These are phyloP conservation scores for Apophysomyces variabilis DNA, from an alignment of 371 early-diverging fungal genomes.

Conservation along the genomic window DNA sequence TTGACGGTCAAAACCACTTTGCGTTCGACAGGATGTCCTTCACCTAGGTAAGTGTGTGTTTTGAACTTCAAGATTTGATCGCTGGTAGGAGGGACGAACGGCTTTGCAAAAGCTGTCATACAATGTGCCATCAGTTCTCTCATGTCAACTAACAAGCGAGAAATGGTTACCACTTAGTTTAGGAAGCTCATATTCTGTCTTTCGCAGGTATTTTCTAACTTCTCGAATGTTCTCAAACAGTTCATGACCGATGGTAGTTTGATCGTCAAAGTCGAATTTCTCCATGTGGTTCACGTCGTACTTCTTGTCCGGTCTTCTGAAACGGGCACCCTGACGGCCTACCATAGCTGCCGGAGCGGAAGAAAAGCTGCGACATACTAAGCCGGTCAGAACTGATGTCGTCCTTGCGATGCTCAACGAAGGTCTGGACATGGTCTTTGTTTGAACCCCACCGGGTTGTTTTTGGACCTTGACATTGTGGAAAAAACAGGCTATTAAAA, in stretches of 20 bases:
- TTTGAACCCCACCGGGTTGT: not conserved
- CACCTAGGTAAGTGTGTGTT: slow-evolving; percentile 60
- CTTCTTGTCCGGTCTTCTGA: slow-evolving; percentile 49
- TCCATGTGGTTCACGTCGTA: slow-evolving; percentile 60
- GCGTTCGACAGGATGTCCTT: slow-evolving; percentile 65
- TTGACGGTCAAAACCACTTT: slow-evolving; percentile 67
- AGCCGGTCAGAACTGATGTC: not conserved
- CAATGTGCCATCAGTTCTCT: slow-evolving; percentile 8
- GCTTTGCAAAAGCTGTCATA: slow-evolving; percentile 56
- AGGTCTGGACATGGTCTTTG: slow-evolving; percentile 5
- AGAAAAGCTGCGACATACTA: slow-evolving; percentile 29
- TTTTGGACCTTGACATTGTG: not conserved
- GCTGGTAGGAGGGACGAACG: slow-evolving; percentile 59
- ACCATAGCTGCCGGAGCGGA: slow-evolving; percentile 32
- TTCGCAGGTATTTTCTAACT: slow-evolving; percentile 68
- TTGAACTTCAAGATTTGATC: slow-evolving; percentile 64
- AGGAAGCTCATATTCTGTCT: slow-evolving; percentile 68
- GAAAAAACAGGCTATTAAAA: not conserved
- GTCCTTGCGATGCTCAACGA: not conserved
- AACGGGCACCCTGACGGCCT: slow-evolving; percentile 42
- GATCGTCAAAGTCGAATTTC: slow-evolving; percentile 63
- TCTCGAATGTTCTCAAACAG: slow-evolving; percentile 60
- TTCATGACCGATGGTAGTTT: slow-evolving; percentile 62
- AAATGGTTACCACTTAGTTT: slow-evolving; percentile 57
- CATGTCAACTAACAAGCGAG: not conserved